Base-by-base conservation (phyloP, 2,329 filamentous ascomycete genomes). In the Arthrocladium fulminans region DNA sequence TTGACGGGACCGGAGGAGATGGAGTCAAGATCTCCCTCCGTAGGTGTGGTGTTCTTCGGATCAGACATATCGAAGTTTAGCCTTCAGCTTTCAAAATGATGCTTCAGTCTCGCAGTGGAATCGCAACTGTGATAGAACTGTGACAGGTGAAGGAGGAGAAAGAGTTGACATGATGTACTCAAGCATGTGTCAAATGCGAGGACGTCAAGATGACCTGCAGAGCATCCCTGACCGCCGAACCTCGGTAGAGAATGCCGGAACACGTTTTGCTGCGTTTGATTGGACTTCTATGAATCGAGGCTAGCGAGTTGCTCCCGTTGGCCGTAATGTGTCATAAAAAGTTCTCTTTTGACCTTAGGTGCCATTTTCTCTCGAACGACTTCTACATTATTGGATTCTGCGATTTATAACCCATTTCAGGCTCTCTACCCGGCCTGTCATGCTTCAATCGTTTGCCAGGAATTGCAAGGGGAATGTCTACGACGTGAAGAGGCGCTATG, bases 31-130 rank as follows among this genome's bases (percentile, higher is more conserved):
- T 48, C 45, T 19, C 37, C 35, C 37, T 48, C 45, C 24, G 45
- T 48, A 12, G 45, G 45, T 22, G 45, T 38, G 29, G 34, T 42
- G 17, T 23, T 34, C 17, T 48, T 48, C 17, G 38, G 38, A 19
- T 48, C 38, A 48, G 45, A 73, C 65, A 98, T 87, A 63, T 62
- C 55, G 49, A 64, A 51, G 20, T 49, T 47, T 27, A 42, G 13
- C 13, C 5, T 42, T 4, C 23, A 27, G 17, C n/a, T 30, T 9
- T n/a, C 8, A n/a, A 9, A 30, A n/a, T 30, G 29, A 30, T 37
- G 34, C 13, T 37, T 37, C 34, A 37, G 7, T n/a, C 7, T 37
- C 6, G 7, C 6, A 37, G 34, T 37, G 17, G 7, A n/a, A 7
- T n/a, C 8, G n/a, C 8, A 8, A n/a, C 8, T n/a, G 7, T 7